A percentile compares a stretch with the other conserved stretches of the same genome.
Evolutionary conservation across 2,329 filamentous ascomycete genomes (phyloP).

Genomic region (Moelleriella libera): DNA sequence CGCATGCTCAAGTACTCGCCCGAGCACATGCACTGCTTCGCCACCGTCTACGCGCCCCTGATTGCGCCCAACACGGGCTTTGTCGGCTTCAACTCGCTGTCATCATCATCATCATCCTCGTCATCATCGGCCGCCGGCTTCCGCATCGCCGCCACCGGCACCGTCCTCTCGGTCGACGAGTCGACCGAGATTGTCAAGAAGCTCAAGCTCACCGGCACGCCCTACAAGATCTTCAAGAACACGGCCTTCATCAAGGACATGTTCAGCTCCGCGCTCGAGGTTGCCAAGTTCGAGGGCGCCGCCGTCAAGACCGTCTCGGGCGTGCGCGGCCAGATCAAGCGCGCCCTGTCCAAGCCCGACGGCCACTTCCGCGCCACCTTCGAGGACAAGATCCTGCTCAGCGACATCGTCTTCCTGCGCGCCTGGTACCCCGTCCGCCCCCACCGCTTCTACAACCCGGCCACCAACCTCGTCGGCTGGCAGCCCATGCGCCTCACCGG

Average conservation of each 20-base stretch:
- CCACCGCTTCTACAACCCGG: conserved; percentile 91
- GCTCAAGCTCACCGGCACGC: conserved; percentile 84
- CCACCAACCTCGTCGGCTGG: conserved; percentile 89
- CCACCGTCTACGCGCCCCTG: conserved; percentile 85
- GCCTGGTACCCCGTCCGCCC: conserved; percentile 96
- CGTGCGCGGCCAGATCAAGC: conserved; percentile 92
- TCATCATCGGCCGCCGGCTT: conserved; percentile 45
- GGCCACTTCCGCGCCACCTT: conserved; percentile 95
- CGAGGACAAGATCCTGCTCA: conserved; percentile 95
- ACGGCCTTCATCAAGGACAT: conserved; percentile 98
- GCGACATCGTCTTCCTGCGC: conserved; percentile 88
- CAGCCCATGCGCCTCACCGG: conserved; percentile 88
- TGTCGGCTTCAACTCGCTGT: conserved; percentile 82
- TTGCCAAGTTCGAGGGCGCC: conserved; percentile 96
- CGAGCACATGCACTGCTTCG: conserved; percentile 98
- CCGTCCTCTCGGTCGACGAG: conserved; percentile 87
- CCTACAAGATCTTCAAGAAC: conserved; percentile 99
- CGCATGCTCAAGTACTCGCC: conserved; percentile 98
- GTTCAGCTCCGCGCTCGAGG: conserved; percentile 86
- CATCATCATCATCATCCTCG: conserved; percentile 25
- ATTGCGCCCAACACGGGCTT: conserved; percentile 95
- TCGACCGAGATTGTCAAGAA: conserved; percentile 98
- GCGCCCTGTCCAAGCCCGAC: conserved; percentile 82
- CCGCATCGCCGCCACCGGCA: conserved; percentile 86
- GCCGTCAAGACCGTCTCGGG: conserved; percentile 93